Percentiles rank a stretch among this genome's conserved stretches.
Evolutionary conservation across 1,284 basidiomycete species (phyloP).

Genomic region (Moesziomyces globuligerus): DNA sequence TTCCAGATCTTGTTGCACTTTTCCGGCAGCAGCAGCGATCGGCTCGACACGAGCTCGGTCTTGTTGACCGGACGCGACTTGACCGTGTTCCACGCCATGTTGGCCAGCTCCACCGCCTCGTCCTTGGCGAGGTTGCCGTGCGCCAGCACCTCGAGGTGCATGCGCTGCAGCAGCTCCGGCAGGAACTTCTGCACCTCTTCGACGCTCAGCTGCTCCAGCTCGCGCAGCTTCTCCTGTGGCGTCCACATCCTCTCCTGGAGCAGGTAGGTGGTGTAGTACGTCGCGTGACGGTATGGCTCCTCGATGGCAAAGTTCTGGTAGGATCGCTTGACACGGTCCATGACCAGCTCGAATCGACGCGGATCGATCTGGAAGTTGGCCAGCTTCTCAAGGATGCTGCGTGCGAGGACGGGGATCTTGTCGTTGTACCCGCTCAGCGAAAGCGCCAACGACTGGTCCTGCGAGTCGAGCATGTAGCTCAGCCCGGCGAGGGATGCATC

Average conservation of each 20-base stretch:
- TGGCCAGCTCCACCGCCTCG: constrained; percentile 80
- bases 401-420: constrained; percentile 82
- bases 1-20: constrained; percentile 78
- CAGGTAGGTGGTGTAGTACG: constrained; percentile 80
- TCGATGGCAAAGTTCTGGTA: constrained; percentile 81
- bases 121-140: constrained; percentile 86
- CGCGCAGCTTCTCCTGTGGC: constrained; percentile 80
- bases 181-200: constrained; percentile 80
- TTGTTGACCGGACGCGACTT: constrained; percentile 70
- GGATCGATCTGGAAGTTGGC: constrained; percentile 77
- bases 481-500: constrained; percentile 92
- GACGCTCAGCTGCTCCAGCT: constrained; percentile 78
- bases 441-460: constrained; percentile 78
- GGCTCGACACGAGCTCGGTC: constrained; percentile 38
- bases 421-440: constrained; percentile 90
- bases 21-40: constrained; percentile 69
- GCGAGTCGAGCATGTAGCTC: constrained; percentile 77
- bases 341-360: constrained; percentile 82
- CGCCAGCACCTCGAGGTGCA: constrained; percentile 81
- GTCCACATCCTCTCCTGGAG: constrained; percentile 81
- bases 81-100: constrained; percentile 78
- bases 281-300: constrained; percentile 83
- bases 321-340: constrained; percentile 75
- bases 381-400: constrained; percentile 80
- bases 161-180: constrained; percentile 74